phyloP scores from a whole-genome alignment of 1,139 yeast species.

The Blastobotrys apis region DNA sequence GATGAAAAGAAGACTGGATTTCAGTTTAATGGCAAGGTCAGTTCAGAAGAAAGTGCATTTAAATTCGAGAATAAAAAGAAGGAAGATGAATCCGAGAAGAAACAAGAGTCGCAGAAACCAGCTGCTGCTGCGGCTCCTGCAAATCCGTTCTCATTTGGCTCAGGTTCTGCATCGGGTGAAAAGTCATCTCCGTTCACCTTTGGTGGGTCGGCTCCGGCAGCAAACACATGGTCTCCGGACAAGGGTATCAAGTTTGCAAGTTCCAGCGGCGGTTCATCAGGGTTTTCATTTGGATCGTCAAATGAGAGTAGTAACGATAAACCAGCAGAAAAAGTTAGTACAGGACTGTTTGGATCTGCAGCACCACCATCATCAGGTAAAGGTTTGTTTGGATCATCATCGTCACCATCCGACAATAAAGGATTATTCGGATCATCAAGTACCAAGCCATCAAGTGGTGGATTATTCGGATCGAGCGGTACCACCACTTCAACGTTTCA shows the following conservation, averaged over 20 bases:
- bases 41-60: conserved; percentile 11
- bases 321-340: neutral
- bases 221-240: conserved; percentile 34
- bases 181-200: conserved; percentile 16
- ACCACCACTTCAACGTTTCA: neutral
- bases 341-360: too few species aligned
- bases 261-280: neutral
- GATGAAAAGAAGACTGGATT: conserved; percentile 16
- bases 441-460: neutral
- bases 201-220: conserved; percentile 1
- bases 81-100: conserved; percentile 20
- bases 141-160: conserved; percentile 13
- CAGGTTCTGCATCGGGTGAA: neutral
- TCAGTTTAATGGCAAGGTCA: conserved; percentile 13
- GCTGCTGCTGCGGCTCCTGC: neutral
- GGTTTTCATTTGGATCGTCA: conserved; percentile 1
- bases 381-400: neutral
- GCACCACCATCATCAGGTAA: neutral
- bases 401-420: neutral
- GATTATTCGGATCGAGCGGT: conserved; percentile 1
- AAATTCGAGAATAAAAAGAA: conserved; percentile 12
- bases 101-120: conserved; percentile 12
- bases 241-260: conserved; percentile 35
- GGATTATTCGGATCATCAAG: neutral
- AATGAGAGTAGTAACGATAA: neutral